Evolutionary conservation across 345 rosid species (phyloP).

Genomic region (Brassica incana): DNA sequence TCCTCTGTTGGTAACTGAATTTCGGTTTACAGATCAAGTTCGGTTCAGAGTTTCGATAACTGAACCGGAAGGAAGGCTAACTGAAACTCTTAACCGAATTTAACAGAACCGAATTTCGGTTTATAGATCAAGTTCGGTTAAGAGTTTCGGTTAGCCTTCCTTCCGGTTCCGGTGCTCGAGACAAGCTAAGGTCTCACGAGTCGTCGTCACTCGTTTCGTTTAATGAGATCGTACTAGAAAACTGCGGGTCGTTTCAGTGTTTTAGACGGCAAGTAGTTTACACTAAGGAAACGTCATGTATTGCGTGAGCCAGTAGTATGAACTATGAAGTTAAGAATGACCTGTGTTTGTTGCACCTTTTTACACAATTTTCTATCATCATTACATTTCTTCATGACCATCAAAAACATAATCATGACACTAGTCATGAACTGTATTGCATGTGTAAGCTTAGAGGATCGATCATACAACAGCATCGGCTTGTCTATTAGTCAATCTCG

Average conservation of each 20-base stretch:
- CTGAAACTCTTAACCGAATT: too few relatives aligned
- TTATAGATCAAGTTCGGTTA: too few relatives aligned
- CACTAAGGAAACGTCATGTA: neutral
- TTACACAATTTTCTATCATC: neutral
- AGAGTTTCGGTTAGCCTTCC: too few relatives aligned
- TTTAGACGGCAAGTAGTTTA: neutral
- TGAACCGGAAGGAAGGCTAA: too few relatives aligned
- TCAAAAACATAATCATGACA: slow-evolving; percentile 38
- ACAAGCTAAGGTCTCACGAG: too few relatives aligned
- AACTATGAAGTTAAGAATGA: neutral
- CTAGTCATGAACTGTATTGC: slow-evolving; percentile 1
- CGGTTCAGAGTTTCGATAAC: too few relatives aligned
- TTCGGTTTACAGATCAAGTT: too few relatives aligned
- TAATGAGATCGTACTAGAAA: too few relatives aligned
- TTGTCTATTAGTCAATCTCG: slow-evolving; percentile 80
- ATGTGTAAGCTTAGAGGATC: slow-evolving; percentile 23
- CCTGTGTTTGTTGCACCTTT: neutral
- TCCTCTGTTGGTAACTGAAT: too few relatives aligned
- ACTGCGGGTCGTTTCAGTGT: neutral
- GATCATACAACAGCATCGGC: slow-evolving; percentile 81
- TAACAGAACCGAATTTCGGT: too few relatives aligned
- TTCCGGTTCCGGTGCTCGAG: too few relatives aligned
- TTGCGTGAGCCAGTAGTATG: neutral
- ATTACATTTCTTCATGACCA: neutral
- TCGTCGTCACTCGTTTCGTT: too few relatives aligned